Base-by-base conservation (phyloP, 2,329 filamentous ascomycete genomes). In the Penicillium hesseltinei region DNA sequence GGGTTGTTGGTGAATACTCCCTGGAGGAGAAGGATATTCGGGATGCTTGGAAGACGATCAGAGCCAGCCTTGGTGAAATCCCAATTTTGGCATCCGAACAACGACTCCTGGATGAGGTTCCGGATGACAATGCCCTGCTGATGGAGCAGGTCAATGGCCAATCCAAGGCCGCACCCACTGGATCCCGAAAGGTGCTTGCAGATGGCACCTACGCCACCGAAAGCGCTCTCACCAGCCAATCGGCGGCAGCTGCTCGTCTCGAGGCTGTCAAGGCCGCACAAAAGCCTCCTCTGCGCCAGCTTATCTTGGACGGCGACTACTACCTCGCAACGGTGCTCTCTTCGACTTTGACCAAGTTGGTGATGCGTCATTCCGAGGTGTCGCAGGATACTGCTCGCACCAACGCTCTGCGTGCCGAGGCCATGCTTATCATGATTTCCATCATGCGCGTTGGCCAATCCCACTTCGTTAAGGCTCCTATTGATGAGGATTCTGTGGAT, bases 351-450 rank as follows among this genome's bases (percentile, higher is more conserved):
- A 96, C 94, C 17, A 99, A 99, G 79, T 84, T 99, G 54, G 94
- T 99, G 50, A 96, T 99, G 92, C 90, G 94, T 52, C 92, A 97
- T 74, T 89, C 91, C 2, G 92, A 97, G 72, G 92, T 97, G 59
- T 97, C 93, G 1, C 81, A 88, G 25, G 93, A 97, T 68, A 77
- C 82, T 43, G 90, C 90, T 43, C 88, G 94, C 39, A 97, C 93
- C 31, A 99, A 99, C 68, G 92, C 93, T 31, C 84, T 99, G 27
- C 89, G 91, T 49, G 94, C 94, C 4, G 94, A 99, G 76, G 94
- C 94, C 44, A 99, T 99, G 94, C 84, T 99, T 52, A 97, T 99
- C 73, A 96, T 97, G 92, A 96, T 99, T 67, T 97, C 94, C 5
- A 95, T 99, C 66, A 91, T 99, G 65, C 92, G 94, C 49, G 94